Conservation (phyloP, 495 filamentous ascomycete genomes). For the Clavariopsis aquatica region DNA sequence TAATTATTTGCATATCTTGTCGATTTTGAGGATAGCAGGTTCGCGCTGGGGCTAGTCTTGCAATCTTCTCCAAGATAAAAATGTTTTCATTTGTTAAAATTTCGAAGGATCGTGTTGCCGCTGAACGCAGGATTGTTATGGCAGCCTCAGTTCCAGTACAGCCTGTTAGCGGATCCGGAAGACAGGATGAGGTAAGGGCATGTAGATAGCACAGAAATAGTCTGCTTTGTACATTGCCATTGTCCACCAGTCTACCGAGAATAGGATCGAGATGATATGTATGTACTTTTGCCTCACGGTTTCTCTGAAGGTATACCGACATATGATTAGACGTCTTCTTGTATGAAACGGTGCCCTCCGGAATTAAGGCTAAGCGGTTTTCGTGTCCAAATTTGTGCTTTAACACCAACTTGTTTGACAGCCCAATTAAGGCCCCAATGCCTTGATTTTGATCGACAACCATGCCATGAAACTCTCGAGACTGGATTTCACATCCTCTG, state of each 20-base stretch:
- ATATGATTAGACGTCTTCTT: slow-evolving; percentile 51
- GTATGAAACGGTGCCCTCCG: slow-evolving; percentile 40
- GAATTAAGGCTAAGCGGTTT: slow-evolving; percentile 23
- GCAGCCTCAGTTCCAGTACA: slow-evolving; percentile 23
- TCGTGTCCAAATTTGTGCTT: background rate
- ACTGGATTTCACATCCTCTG: slow-evolving; percentile 1
- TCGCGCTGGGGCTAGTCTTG: slow-evolving; percentile 54
- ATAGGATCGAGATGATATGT: slow-evolving; percentile 17
- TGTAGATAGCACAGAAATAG: slow-evolving; percentile 29
- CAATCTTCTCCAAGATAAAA: slow-evolving; percentile 47
- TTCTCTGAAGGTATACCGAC: slow-evolving; percentile 24
- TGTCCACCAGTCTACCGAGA: slow-evolving; percentile 20
- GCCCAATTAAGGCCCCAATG: slow-evolving; percentile 26
- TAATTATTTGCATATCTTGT: slow-evolving; percentile 22
- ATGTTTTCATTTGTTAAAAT: slow-evolving; percentile 5
- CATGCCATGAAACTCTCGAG: slow-evolving; percentile 30
- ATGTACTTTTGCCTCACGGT: slow-evolving; percentile 11
- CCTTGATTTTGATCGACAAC: slow-evolving; percentile 18
- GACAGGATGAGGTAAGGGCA: slow-evolving; percentile 16
- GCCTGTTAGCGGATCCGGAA: slow-evolving; percentile 21
- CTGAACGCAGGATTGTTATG: slow-evolving; percentile 12
- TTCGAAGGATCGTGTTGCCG: slow-evolving; percentile 23
- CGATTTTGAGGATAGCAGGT: slow-evolving; percentile 57
- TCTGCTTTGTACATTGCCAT: slow-evolving; percentile 25
- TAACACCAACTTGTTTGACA: slow-evolving; percentile 21